Conservation (phyloP, 352 stramenopile genomes). For the Phytophthora pini region DNA sequence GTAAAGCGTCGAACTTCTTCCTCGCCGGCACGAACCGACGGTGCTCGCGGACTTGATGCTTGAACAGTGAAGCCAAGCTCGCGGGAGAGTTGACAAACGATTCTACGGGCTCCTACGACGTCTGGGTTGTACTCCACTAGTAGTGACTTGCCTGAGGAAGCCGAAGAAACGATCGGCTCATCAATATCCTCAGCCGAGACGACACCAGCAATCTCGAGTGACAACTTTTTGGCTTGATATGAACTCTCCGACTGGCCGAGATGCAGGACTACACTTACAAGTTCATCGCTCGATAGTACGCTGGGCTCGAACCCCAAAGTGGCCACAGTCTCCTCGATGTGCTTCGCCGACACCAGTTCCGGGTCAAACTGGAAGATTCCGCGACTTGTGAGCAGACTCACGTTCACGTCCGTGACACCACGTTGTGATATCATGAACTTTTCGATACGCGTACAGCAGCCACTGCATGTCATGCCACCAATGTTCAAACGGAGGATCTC, state of each 20-base stretch:
- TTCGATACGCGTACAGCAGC: constrained; percentile 89
- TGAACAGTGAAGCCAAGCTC: constrained; percentile 56
- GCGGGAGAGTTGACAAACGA: constrained; percentile 45
- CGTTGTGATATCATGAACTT: constrained; percentile 59
- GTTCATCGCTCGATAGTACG: constrained; percentile 53
- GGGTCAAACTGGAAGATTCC: constrained; percentile 61
- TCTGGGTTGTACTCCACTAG: constrained; percentile 59
- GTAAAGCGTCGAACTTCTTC: constrained; percentile 55
- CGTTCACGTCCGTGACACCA: constrained; percentile 67
- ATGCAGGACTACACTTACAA: constrained; percentile 64
- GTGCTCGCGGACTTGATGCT: constrained; percentile 54
- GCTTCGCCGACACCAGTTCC: constrained; percentile 51
- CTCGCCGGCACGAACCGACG: constrained; percentile 45
- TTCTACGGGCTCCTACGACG: constrained; percentile 42
- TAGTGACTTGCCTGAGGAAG: constrained; percentile 26
- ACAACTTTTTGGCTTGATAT: constrained; percentile 23
- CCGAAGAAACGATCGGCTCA: constrained; percentile 20
- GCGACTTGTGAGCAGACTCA: constrained; percentile 69
- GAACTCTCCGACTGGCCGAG: constrained; percentile 38
- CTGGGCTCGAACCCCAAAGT: constrained; percentile 78
- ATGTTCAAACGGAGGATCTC: constrained; percentile 65
- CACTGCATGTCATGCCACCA: constrained; percentile 87
- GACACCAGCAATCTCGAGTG: constrained; percentile 49
- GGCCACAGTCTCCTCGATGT: constrained; percentile 65
- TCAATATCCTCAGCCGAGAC: constrained; percentile 27